Base-by-base conservation (phyloP, 495 filamentous ascomycete species). In the Tuber microsphaerosporum region DNA sequence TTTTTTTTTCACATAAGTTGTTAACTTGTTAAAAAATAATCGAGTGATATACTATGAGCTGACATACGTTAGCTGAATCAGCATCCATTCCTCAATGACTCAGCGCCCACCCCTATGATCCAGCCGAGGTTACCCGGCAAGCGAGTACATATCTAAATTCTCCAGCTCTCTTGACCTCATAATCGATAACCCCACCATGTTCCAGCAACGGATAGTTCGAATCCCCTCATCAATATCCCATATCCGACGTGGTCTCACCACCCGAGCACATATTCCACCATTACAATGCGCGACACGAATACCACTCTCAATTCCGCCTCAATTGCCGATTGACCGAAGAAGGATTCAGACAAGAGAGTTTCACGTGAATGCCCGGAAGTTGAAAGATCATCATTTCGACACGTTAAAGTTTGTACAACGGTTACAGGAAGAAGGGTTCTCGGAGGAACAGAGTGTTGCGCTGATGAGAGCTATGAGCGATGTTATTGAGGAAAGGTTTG, bases 391-490 rank as follows among this genome's bases (percentile, higher is more conserved):
- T 84, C 95, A 99, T 84, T 99, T 99, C 79, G 95, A 99, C 85
- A 99, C 95, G 0, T 87, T 99, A 73, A 97, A 97, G 85, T 97
- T 98, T 83, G 94, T 98, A 20, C 91, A 97, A 84, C 89, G 93
- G 56, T 88, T 99, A 12, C 89, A 93, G 82, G 88, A 88, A 75
- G 95, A 99, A 82, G 96, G 96, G 1, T 97, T 99, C 83, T 96
- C 92, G 39, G 95, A 98, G 84, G 92, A 95, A 79, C 95, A 99
- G 82, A 89, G 93, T 10, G 93, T 94, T 8, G 95, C 95, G 34
- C 92, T 97, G 92, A 97, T 99, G 95, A 91, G 92, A 80, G 93
- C 98, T 7, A 87, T 99, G 31, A 94, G 93, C 84, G 94, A 98
- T 84, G 94, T 98, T 48, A 97, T 99, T 79, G 92, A 97, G 83